Conservation (phyloP, 1,139 yeast genomes). For the Saccharomyces uvarum region DNA sequence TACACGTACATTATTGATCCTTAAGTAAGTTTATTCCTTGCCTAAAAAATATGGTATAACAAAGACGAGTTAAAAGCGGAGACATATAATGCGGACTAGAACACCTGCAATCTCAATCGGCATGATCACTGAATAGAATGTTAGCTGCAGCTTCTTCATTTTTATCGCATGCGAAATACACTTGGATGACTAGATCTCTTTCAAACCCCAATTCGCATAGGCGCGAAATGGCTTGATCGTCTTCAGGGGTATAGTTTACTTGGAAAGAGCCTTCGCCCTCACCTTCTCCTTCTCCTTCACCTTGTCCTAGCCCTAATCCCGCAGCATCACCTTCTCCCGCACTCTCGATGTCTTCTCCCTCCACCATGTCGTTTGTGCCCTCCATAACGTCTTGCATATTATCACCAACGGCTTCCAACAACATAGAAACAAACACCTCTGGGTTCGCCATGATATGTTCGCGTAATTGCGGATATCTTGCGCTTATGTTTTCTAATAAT, state of each 20-base stretch:
- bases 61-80: not conserved
- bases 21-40: not conserved
- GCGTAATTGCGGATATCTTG: slow-evolving; percentile 84
- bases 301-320: not conserved
- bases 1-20: not conserved
- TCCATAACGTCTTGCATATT: slow-evolving; percentile 28
- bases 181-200: slow-evolving; percentile 79
- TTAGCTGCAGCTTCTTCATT: slow-evolving; percentile 96
- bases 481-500: slow-evolving; percentile 71
- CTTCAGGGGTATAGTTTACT: slow-evolving; percentile 59
- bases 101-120: slow-evolving; percentile 16
- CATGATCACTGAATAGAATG: slow-evolving; percentile 48
- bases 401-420: slow-evolving; percentile 53
- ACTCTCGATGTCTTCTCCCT: slow-evolving; percentile 5
- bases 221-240: slow-evolving; percentile 78
- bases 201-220: slow-evolving; percentile 91
- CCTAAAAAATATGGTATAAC: not conserved
- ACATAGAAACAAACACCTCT: slow-evolving; percentile 69
- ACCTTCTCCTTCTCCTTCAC: slow-evolving; percentile 8
- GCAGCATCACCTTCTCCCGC: slow-evolving; percentile 10
- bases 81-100: not conserved
- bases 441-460: slow-evolving; percentile 75
- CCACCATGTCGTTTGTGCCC: slow-evolving; percentile 11
- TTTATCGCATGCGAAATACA: slow-evolving; percentile 95
- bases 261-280: slow-evolving; percentile 27